These are phyloP conservation scores for Hygrophoropsis aurantiaca DNA, from an alignment of 768 basidiomycete genomes.

Conservation along the genomic window DNA sequence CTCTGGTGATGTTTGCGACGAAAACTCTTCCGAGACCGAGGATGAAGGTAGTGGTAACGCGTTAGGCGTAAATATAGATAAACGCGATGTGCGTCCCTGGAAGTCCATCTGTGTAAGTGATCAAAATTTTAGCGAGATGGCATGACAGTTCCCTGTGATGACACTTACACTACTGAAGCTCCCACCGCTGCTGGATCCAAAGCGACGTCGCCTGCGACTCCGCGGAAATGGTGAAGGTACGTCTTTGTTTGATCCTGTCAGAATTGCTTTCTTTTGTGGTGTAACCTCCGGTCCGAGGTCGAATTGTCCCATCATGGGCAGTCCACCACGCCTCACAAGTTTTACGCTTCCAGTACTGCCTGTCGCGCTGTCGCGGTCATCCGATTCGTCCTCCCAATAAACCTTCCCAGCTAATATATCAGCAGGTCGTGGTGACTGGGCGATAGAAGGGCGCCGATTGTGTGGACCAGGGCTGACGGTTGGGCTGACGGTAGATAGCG, in stretches of 20 bases:
- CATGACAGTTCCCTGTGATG: conserved; percentile 8
- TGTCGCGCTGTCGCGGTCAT: conserved; percentile 37
- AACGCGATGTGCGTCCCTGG: conserved; percentile 31
- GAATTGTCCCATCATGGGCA: conserved; percentile 42
- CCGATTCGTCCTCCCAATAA: conserved; percentile 47
- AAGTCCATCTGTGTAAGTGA: conserved; percentile 22
- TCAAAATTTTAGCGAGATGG: conserved; percentile 9
- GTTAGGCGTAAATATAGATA: conserved; percentile 31
- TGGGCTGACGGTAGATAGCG: conserved; percentile 71
- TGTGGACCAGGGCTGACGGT: conserved; percentile 44
- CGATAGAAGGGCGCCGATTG: conserved; percentile 28
- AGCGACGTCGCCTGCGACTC: conserved; percentile 21
- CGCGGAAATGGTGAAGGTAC: conserved; percentile 34
- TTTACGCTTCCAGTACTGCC: conserved; percentile 27
- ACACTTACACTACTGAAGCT: conserved; percentile 38
- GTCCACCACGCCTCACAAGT: conserved; percentile 13
- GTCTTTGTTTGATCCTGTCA: conserved; percentile 30
- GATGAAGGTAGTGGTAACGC: conserved; percentile 28
- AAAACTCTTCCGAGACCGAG: conserved; percentile 37
- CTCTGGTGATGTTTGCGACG: conserved; percentile 38
- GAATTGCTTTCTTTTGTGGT: conserved; percentile 19
- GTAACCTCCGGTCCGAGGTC: conserved; percentile 10
- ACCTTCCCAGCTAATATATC: conserved; percentile 68
- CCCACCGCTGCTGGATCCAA: conserved; percentile 26
- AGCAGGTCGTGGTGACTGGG: conserved; percentile 54